Percentiles rank a stretch among this genome's conserved stretches.
phyloP scores from a whole-genome alignment of 2,329 filamentous ascomycete species.

The Monosporascus ibericus region DNA sequence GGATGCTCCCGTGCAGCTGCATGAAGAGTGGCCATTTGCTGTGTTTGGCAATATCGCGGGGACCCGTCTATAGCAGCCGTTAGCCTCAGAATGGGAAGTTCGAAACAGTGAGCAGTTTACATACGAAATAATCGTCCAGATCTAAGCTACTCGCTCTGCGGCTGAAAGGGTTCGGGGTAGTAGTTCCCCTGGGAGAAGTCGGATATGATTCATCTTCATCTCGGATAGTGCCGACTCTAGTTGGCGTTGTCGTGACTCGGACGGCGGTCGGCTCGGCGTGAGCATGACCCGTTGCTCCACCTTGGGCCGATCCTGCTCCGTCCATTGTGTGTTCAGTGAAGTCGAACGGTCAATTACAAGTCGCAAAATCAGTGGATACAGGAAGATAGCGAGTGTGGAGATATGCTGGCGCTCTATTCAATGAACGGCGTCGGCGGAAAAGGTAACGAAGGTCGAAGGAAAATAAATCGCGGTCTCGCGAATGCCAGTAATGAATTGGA shows the following conservation, averaged over 20 bases:
- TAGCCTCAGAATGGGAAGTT: background rate
- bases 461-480: background rate
- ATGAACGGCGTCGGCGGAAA: too few species aligned
- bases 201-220: background rate
- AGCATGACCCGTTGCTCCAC: background rate
- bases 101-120: background rate
- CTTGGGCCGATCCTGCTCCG: background rate
- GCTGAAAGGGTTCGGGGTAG: background rate
- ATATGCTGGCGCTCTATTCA: background rate
- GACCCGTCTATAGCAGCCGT: slow-evolving; percentile 37
- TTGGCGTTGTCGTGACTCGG: background rate
- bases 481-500: background rate
- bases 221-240: background rate
- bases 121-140: background rate
- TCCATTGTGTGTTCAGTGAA: background rate
- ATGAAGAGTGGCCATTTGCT: slow-evolving; percentile 76
- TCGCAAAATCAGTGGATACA: background rate
- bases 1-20: slow-evolving; percentile 66
- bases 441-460: too few species aligned
- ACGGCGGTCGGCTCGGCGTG: background rate
- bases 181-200: background rate
- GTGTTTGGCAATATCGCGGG: slow-evolving; percentile 65
- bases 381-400: background rate
- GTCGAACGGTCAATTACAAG: background rate
- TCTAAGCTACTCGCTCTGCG: background rate